phyloP scores from a whole-genome alignment of 768 basidiomycete genomes.

The Rossbeevera mucosa region DNA sequence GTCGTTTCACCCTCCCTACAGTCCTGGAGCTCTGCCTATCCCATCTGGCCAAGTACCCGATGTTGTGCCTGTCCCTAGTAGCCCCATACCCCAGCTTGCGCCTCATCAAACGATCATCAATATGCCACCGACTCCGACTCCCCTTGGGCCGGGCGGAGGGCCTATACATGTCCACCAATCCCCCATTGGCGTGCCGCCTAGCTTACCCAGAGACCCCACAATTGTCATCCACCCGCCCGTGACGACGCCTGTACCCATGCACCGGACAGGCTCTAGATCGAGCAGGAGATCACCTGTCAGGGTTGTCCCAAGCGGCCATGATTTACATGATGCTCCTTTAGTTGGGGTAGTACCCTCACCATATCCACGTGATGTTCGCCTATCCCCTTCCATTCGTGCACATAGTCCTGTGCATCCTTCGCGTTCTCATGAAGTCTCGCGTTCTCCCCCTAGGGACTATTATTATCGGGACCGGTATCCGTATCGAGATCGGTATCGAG shows the following conservation, averaged over 20 bases:
- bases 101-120: not conserved
- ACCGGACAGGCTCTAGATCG: constrained; percentile 19
- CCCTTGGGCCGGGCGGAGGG: not conserved
- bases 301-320: constrained; percentile 13
- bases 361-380: constrained; percentile 10
- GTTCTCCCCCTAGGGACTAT: constrained; percentile 6
- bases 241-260: constrained; percentile 2
- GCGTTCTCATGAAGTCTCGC: not conserved
- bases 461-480: constrained; percentile 1
- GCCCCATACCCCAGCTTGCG: constrained; percentile 6
- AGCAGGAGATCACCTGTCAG: constrained; percentile 13
- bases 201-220: not conserved
- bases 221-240: constrained; percentile 20
- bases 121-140: not conserved
- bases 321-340: constrained; percentile 18
- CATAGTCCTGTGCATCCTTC: constrained; percentile 5
- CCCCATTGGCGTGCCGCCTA: not conserved
- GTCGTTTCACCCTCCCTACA: constrained; percentile 14
- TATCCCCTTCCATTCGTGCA: constrained; percentile 26
- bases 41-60: constrained; percentile 10
- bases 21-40: constrained; percentile 14
- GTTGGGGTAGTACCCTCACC: constrained; percentile 11
- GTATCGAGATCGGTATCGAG: not conserved
- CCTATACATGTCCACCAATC: constrained; percentile 3
- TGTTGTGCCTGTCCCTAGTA: constrained; percentile 14